These are phyloP conservation scores for Aspergillus asperescens DNA, from an alignment of 495 filamentous ascomycete species.

Conservation along the genomic window DNA sequence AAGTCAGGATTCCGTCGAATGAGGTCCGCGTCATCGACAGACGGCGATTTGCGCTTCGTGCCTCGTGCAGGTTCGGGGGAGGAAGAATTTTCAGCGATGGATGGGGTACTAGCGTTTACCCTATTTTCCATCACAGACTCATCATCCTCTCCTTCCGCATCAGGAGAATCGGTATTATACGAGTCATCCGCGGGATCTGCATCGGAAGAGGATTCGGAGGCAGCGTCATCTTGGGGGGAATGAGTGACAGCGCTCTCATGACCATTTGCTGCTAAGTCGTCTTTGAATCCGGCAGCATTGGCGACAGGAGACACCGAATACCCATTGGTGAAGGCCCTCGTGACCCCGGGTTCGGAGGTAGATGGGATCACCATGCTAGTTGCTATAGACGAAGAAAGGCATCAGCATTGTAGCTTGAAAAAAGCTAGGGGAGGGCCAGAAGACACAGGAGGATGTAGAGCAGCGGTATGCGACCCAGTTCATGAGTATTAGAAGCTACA, in stretches of 20 bases:
- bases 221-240: slow-evolving; percentile 35
- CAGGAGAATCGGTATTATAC: slow-evolving; percentile 34
- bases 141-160: slow-evolving; percentile 60
- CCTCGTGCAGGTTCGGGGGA: slow-evolving; percentile 60
- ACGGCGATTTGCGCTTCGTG: slow-evolving; percentile 69
- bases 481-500: slow-evolving; percentile 23
- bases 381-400: slow-evolving; percentile 35
- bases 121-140: slow-evolving; percentile 70
- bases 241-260: slow-evolving; percentile 52
- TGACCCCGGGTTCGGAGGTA: slow-evolving; percentile 38
- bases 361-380: slow-evolving; percentile 52
- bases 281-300: slow-evolving; percentile 33
- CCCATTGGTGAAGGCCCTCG: slow-evolving; percentile 45
- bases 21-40: slow-evolving; percentile 70
- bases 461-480: slow-evolving; percentile 36
- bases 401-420: slow-evolving; percentile 46
- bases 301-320: slow-evolving; percentile 39
- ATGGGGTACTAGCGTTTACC: slow-evolving; percentile 46
- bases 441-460: slow-evolving; percentile 22
- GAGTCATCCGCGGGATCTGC: slow-evolving; percentile 63
- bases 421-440: slow-evolving; percentile 13
- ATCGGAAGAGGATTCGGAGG: slow-evolving; percentile 48
- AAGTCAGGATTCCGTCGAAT: slow-evolving; percentile 92
- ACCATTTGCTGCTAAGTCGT: slow-evolving; percentile 38
- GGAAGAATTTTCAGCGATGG: slow-evolving; percentile 54